Evolutionary conservation across 768 basidiomycete species (phyloP).

Genomic region (button mushroom (Agaricus bisporus)): DNA sequence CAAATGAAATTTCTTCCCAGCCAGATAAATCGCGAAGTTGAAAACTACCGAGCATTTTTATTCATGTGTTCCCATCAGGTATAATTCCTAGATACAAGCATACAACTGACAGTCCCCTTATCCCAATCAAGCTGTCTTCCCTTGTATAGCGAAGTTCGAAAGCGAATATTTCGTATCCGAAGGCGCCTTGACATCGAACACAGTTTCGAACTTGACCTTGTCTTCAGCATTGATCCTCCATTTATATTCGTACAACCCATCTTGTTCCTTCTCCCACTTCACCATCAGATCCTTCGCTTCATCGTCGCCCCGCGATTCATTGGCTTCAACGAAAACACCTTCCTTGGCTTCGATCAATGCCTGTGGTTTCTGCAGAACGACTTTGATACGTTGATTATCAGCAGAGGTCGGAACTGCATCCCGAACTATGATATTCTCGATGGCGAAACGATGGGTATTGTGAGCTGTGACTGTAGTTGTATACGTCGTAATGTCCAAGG

Average conservation of each 20-base stretch:
- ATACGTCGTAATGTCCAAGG: slow-evolving; percentile 36
- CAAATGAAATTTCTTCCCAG: too few species aligned
- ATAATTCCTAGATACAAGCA: too few species aligned
- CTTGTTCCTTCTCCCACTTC: slow-evolving; percentile 6
- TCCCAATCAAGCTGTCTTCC: too few species aligned
- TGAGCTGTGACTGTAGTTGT: slow-evolving; percentile 37
- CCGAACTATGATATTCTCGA: slow-evolving; percentile 38
- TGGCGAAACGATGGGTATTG: slow-evolving; percentile 41
- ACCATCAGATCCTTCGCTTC: slow-evolving; percentile 23
- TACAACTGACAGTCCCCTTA: too few species aligned
- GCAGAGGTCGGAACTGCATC: slow-evolving; percentile 36
- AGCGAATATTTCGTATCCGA: background rate
- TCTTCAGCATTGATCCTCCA: background rate
- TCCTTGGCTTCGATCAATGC: slow-evolving; percentile 41
- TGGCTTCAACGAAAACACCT: slow-evolving; percentile 23
- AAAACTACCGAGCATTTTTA: too few species aligned
- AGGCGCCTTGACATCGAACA: slow-evolving; percentile 35
- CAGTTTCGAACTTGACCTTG: slow-evolving; percentile 31
- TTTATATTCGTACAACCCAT: slow-evolving; percentile 46
- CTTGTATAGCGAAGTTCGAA: background rate
- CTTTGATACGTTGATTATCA: slow-evolving; percentile 34
- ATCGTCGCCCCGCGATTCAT: background rate
- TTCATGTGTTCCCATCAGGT: too few species aligned
- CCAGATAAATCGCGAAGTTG: too few species aligned
- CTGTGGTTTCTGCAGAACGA: slow-evolving; percentile 40